A percentile compares a stretch with the other conserved stretches of the same genome.
Evolutionary conservation across 2,329 filamentous ascomycete species (phyloP).

Genomic region (Epichloe amarillans): DNA sequence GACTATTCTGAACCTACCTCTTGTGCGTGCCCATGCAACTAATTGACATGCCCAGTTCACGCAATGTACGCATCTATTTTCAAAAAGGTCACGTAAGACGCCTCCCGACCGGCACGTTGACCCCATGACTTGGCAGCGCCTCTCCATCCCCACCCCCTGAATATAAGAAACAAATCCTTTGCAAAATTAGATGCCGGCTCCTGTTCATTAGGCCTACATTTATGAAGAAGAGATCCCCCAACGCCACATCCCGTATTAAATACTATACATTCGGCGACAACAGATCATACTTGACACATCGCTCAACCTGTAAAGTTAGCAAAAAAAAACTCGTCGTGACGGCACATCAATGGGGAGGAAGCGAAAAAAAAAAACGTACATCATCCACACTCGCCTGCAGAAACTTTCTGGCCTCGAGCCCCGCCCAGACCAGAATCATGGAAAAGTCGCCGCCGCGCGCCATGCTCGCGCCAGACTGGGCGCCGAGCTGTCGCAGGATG

Average conservation of each 20-base stretch:
- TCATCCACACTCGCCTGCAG: conserved; percentile 84
- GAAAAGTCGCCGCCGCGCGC: conserved; percentile 61
- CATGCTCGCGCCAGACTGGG: conserved; percentile 59
- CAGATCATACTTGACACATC: conserved; percentile 81
- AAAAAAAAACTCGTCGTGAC: conserved; percentile 1
- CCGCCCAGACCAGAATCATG: conserved; percentile 85
- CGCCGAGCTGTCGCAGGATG: conserved; percentile 76
- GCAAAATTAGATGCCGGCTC: too few species aligned
- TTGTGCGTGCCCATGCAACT: not conserved
- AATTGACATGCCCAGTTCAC: too few species aligned
- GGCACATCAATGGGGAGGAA: too few species aligned
- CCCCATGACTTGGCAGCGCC: too few species aligned
- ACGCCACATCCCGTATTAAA: not conserved
- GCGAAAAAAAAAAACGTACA: conserved; percentile 36
- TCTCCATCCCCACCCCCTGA: too few species aligned
- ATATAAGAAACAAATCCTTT: too few species aligned
- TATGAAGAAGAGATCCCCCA: not conserved
- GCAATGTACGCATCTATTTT: too few species aligned
- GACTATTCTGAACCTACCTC: not conserved
- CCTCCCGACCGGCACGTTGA: too few species aligned
- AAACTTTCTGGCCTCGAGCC: conserved; percentile 77
- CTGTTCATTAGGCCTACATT: too few species aligned
- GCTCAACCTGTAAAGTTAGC: conserved; percentile 49
- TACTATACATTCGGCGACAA: conserved; percentile 70
- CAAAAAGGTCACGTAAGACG: too few species aligned